phyloP scores from a whole-genome alignment of 192 early-diverging fungal genomes.

The Coemansia sp. region DNA sequence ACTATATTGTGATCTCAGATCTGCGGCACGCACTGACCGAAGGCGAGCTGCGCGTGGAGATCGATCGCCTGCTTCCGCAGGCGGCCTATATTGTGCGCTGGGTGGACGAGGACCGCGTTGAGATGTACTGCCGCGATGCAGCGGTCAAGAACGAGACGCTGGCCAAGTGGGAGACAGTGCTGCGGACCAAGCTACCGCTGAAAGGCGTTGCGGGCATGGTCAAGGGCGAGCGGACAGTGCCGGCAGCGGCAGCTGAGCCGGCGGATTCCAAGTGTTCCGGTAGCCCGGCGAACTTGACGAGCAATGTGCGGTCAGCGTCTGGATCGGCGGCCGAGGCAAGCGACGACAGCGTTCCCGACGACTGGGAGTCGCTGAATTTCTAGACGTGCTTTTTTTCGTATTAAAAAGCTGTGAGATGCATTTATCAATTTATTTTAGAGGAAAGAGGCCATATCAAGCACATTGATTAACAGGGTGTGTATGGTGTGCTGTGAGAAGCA shows the following conservation, averaged over 20 bases:
- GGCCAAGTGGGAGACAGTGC: slow-evolving; percentile 31
- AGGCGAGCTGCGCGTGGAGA: slow-evolving; percentile 31
- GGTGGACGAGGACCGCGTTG: slow-evolving; percentile 31
- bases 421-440: no score
- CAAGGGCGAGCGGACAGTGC: slow-evolving; percentile 4
- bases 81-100: slow-evolving; percentile 22
- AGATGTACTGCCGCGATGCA: slow-evolving; percentile 28
- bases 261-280: no score
- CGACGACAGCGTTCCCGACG: slow-evolving; percentile 24
- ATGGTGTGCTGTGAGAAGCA: no score
- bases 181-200: slow-evolving; percentile 30
- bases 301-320: background rate
- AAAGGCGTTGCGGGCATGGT: slow-evolving; percentile 34
- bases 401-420: no score
- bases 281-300: background rate
- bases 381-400: background rate
- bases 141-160: slow-evolving; percentile 18
- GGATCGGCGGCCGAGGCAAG: background rate
- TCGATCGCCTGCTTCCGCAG: slow-evolving; percentile 14
- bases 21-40: slow-evolving; percentile 36
- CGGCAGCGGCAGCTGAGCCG: background rate
- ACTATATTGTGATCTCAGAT: slow-evolving; percentile 30
- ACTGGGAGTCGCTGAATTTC: slow-evolving; percentile 39
- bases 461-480: no score
- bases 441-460: no score